Evolutionary conservation across 257 asterid genomes (phyloP).

Genomic region (Ophiorrhiza pumila): DNA sequence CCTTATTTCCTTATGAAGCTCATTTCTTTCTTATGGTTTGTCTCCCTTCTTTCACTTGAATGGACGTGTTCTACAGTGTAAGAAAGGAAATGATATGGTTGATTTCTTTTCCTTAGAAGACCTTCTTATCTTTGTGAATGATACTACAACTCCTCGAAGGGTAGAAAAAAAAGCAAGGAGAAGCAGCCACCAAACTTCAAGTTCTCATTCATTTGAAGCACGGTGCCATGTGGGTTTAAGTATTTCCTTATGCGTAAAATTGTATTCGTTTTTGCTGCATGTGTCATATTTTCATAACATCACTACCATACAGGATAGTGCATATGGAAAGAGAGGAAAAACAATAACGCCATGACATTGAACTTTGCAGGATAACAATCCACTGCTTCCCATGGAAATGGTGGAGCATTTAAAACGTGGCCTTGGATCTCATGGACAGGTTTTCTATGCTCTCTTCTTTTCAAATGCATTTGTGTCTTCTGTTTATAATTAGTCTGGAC

Average conservation of each 20-base stretch:
- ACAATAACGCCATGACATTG: conserved; percentile 17
- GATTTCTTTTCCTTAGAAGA: conserved; percentile 52
- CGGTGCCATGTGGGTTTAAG: conserved; percentile 58
- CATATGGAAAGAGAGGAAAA: background rate
- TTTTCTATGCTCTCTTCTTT: conserved; percentile 26
- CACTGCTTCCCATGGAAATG: conserved; percentile 80
- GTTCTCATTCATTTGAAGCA: conserved; percentile 48
- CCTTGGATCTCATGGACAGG: conserved; percentile 93
- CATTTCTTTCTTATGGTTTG: background rate
- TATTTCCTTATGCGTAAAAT: background rate
- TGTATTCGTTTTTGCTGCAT: background rate
- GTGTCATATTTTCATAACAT: background rate
- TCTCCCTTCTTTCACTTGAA: background rate
- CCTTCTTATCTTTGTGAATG: conserved; percentile 37
- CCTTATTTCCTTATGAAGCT: background rate
- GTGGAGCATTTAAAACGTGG: conserved; percentile 61
- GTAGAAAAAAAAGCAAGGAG: conserved; percentile 40
- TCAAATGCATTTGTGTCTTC: conserved; percentile 15
- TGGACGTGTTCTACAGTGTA: conserved; percentile 42
- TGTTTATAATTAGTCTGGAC: background rate
- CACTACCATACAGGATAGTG: background rate
- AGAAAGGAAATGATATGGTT: conserved; percentile 38
- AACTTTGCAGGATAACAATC: conserved; percentile 57
- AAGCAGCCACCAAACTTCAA: conserved; percentile 39
- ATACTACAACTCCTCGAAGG: conserved; percentile 24